Conservation (phyloP, 352 stramenopile genomes). For the Pythium guiyangense region DNA sequence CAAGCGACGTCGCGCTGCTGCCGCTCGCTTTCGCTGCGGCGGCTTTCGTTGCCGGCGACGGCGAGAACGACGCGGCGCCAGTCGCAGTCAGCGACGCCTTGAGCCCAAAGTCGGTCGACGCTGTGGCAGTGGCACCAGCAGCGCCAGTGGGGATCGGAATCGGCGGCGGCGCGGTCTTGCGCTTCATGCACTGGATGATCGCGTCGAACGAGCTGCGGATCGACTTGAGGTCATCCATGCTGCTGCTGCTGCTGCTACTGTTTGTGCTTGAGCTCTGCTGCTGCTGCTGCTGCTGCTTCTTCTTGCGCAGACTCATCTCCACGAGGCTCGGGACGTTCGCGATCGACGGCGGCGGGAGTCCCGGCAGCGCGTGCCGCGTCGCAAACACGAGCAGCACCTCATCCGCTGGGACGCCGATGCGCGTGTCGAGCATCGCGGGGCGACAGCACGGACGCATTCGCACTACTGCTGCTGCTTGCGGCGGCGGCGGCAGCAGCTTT, state of each 20-base stretch:
- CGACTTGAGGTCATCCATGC: slow-evolving; percentile 69
- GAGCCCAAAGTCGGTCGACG: no score
- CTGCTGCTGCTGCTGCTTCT: no score
- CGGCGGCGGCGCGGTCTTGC: slow-evolving; percentile 62
- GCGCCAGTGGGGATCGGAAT: slow-evolving; percentile 51
- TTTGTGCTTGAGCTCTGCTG: slow-evolving; percentile 25
- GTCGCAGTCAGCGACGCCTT: no score
- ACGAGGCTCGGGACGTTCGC: slow-evolving; percentile 39
- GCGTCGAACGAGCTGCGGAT: slow-evolving; percentile 78
- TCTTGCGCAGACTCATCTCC: slow-evolving; percentile 48
- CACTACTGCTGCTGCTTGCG: no score
- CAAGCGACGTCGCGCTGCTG: slow-evolving; percentile 13
- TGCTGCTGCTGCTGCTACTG: slow-evolving; percentile 2
- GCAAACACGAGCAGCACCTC: slow-evolving; percentile 61
- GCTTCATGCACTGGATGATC: slow-evolving; percentile 86
- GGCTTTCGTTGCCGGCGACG: no score
- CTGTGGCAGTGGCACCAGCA: slow-evolving; percentile 4
- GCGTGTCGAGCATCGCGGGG: slow-evolving; percentile 44
- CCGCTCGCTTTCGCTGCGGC: slow-evolving; percentile 8
- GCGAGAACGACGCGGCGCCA: no score
- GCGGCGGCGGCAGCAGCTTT: no score
- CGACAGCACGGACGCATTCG: slow-evolving; percentile 32
- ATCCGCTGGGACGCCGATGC: slow-evolving; percentile 47
- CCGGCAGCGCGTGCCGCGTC: slow-evolving; percentile 42
- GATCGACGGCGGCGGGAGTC: slow-evolving; percentile 64